These are phyloP conservation scores for Ophiocordyceps camponoti-floridani DNA, from an alignment of 2,329 filamentous ascomycete genomes.

Conservation along the genomic window DNA sequence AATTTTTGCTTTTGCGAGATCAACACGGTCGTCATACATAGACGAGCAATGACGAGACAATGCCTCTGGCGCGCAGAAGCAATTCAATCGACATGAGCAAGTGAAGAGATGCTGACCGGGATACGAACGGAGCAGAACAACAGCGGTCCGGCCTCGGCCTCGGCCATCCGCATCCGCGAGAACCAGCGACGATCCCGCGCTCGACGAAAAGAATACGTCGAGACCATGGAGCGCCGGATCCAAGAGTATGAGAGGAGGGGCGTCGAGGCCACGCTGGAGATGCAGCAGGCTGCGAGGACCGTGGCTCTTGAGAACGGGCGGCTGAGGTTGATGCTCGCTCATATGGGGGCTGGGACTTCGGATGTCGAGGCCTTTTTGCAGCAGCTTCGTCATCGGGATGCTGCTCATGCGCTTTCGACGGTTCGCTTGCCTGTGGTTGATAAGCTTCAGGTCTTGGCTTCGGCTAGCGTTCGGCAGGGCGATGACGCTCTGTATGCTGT, in stretches of 20 bases:
- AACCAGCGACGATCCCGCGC: conserved; percentile 36
- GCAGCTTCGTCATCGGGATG: conserved; percentile 14
- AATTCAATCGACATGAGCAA: neutral
- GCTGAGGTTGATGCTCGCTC: conserved; percentile 22
- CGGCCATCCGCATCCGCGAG: conserved; percentile 24
- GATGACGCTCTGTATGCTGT: neutral
- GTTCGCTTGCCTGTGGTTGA: conserved; percentile 8
- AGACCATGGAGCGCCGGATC: conserved; percentile 26
- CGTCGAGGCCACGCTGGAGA: conserved; percentile 29
- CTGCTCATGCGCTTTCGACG: conserved; percentile 8
- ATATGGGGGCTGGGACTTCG: conserved; percentile 17
- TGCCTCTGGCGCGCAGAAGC: neutral
- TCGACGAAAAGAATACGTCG: conserved; percentile 30
- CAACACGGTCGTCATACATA: too few species aligned
- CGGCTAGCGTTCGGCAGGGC: conserved; percentile 14
- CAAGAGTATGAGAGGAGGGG: conserved; percentile 28
- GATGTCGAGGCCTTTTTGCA: conserved; percentile 22
- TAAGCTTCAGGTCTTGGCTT: conserved; percentile 19
- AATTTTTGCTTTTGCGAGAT: too few species aligned
- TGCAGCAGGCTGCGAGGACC: conserved; percentile 32
- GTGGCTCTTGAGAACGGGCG: conserved; percentile 29
- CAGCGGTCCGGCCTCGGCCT: conserved; percentile 11
- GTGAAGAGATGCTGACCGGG: too few species aligned
- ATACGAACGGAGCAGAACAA: neutral
- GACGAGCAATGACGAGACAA: neutral